Conservation (phyloP, 345 rosid species). For the Syzygium oleosum region DNA sequence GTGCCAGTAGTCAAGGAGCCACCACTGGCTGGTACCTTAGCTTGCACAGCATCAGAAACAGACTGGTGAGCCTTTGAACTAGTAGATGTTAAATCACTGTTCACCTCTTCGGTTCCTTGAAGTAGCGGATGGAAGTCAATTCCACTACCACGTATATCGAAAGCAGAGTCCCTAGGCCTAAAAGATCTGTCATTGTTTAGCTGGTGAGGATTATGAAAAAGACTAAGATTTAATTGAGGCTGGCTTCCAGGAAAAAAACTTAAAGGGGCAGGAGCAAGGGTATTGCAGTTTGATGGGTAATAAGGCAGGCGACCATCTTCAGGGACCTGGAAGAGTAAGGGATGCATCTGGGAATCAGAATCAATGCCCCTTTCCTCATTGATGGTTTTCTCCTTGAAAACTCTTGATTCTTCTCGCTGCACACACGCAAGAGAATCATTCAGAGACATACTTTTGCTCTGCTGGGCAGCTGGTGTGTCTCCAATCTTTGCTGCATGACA, state of each 20-base stretch:
- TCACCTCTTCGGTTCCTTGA: slow-evolving; percentile 48
- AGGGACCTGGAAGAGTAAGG: slow-evolving; percentile 67
- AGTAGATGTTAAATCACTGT: slow-evolving; percentile 9
- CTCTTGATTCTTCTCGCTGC: slow-evolving; percentile 27
- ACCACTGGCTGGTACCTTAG: slow-evolving; percentile 20
- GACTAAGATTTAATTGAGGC: slow-evolving; percentile 74
- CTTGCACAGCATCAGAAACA: slow-evolving; percentile 26
- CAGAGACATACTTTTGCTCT: slow-evolving; percentile 18
- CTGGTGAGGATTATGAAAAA: slow-evolving; percentile 58
- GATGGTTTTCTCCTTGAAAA: slow-evolving; percentile 31
- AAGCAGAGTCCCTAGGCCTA: slow-evolving; percentile 30
- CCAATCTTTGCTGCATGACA: slow-evolving; percentile 8
- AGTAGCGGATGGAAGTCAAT: slow-evolving; percentile 88
- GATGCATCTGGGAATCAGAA: slow-evolving; percentile 83
- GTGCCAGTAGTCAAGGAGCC: slow-evolving; percentile 14
- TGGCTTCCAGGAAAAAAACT: slow-evolving; percentile 69
- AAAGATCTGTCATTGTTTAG: slow-evolving; percentile 21
- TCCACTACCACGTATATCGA: slow-evolving; percentile 20
- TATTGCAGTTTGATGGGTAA: slow-evolving; percentile 30
- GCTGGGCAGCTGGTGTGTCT: slow-evolving; percentile 3
- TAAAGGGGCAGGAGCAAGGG: slow-evolving; percentile 41
- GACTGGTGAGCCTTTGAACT: slow-evolving; percentile 17
- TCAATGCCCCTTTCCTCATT: slow-evolving; percentile 30
- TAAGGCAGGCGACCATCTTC: slow-evolving; percentile 49
- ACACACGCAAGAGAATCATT: slow-evolving; percentile 20